These are phyloP conservation scores for Dactylellina leptospora DNA, from an alignment of 2,329 filamentous ascomycete species.

Conservation along the genomic window DNA sequence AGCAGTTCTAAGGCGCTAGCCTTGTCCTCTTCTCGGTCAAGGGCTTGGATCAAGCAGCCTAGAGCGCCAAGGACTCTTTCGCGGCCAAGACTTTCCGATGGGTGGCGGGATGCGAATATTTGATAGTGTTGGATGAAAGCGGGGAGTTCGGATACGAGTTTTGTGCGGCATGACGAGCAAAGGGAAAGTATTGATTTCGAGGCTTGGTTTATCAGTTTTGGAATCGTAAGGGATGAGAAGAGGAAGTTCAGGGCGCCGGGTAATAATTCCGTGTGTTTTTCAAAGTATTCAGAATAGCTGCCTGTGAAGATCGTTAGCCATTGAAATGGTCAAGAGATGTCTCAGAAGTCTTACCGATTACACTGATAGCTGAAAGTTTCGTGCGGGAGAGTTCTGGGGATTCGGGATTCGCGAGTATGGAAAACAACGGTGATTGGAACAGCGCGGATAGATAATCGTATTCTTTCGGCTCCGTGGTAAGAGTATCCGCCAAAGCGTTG, in stretches of 20 bases:
- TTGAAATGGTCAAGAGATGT: neutral
- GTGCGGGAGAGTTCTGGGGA: conserved; percentile 44
- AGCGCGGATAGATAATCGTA: conserved; percentile 60
- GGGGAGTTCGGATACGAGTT: conserved; percentile 72
- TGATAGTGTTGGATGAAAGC: conserved; percentile 77
- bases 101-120: conserved; percentile 68
- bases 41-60: conserved; percentile 77
- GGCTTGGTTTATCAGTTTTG: conserved; percentile 71
- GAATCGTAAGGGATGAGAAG: conserved; percentile 73
- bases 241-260: conserved; percentile 77
- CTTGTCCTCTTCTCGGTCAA: conserved; percentile 68
- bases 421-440: conserved; percentile 67
- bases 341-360: conserved; percentile 66
- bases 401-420: conserved; percentile 65
- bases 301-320: conserved; percentile 58
- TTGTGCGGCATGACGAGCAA: conserved; percentile 76
- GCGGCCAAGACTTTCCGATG: conserved; percentile 74
- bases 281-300: conserved; percentile 78
- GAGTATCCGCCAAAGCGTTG: conserved; percentile 58
- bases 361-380: conserved; percentile 63
- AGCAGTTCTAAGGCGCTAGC: conserved; percentile 68
- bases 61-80: conserved; percentile 79
- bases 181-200: conserved; percentile 78
- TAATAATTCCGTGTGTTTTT: conserved; percentile 72
- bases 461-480: conserved; percentile 57